These are phyloP conservation scores for Rhizopogon vinicolor DNA, from an alignment of 768 basidiomycete species.

Conservation along the genomic window DNA sequence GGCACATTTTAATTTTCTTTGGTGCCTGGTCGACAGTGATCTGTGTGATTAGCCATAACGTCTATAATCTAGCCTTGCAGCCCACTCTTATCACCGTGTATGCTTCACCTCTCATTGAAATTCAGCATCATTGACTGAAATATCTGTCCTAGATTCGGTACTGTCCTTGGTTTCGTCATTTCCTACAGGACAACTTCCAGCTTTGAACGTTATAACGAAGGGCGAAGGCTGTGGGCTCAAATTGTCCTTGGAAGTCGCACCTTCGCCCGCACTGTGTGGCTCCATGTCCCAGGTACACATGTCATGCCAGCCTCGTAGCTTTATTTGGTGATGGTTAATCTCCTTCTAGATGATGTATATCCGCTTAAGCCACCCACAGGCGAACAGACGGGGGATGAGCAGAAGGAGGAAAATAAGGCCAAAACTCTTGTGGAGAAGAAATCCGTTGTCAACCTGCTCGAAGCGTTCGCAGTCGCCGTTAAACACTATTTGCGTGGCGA, in stretches of 20 bases:
- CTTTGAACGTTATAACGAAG: slow-evolving; percentile 74
- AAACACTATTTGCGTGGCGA: slow-evolving; percentile 71
- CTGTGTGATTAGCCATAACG: slow-evolving; percentile 45
- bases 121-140: slow-evolving; percentile 9
- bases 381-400: not conserved
- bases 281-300: slow-evolving; percentile 53
- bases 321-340: not conserved
- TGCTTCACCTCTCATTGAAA: slow-evolving; percentile 16
- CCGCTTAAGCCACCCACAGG: slow-evolving; percentile 2
- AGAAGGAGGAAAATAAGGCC: slow-evolving; percentile 35
- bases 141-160: slow-evolving; percentile 44
- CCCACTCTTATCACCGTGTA: slow-evolving; percentile 68
- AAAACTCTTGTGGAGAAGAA: slow-evolving; percentile 62
- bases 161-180: slow-evolving; percentile 71
- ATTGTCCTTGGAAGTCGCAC: slow-evolving; percentile 52
- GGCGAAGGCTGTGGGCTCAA: slow-evolving; percentile 62
- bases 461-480: slow-evolving; percentile 59
- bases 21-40: slow-evolving; percentile 58
- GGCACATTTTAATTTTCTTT: slow-evolving; percentile 61
- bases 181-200: slow-evolving; percentile 69
- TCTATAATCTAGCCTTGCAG: slow-evolving; percentile 40
- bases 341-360: slow-evolving; percentile 18
- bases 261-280: slow-evolving; percentile 61
- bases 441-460: slow-evolving; percentile 60
- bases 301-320: not conserved